Base-by-base conservation (phyloP, 2,329 filamentous ascomycete genomes). In the Thelonectria discophora region DNA sequence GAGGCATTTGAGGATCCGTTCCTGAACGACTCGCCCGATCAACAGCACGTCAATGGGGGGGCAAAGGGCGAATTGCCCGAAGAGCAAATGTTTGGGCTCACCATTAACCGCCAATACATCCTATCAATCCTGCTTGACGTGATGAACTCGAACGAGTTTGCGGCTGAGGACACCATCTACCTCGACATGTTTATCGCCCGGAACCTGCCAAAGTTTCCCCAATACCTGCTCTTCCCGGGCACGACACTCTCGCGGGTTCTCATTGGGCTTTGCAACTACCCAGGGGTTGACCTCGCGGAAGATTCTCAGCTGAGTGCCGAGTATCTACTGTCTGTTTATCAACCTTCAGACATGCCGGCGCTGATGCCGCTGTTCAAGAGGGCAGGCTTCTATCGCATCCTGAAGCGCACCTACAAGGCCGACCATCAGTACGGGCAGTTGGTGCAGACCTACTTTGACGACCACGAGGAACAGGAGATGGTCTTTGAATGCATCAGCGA, bases 171-270 rank as follows among this genome's bases (percentile, higher is more conserved):
- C 73, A 94, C 91, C 12, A 92, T 99, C 58, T 99, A 97, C 76
- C 85, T 99, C 46, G 93, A 99, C 77, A 99, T 99, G 93, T 99
- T 99, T 73, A 91, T 99, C 73, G 94, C 95, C 17, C 88, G 95
- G 58, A 99, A 97, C 74, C 80, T 99, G 51, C 92, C 96, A 3
- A 99, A 99, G 75, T 99, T 97, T 72, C 93, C 94, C 1, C 94
- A 98, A 74, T 97, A 97, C 72, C 89, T 99, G 52, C 85, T 98
- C 11, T 87, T 99, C 48, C 91, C 94, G 0, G 95, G 94, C 17
- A 93, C 92, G 2, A 90, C 91, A 2, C 82, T 99, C 1, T 92
- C 93, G 61, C 89, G 88, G 61, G 89, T 97, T 10, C 83, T 99
- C 24, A 82, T 87, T 39, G 90, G 93, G 2, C 83, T 99, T 5